Conservation (phyloP, 2,329 filamentous ascomycete genomes). For the Sporothrix protearum region DNA sequence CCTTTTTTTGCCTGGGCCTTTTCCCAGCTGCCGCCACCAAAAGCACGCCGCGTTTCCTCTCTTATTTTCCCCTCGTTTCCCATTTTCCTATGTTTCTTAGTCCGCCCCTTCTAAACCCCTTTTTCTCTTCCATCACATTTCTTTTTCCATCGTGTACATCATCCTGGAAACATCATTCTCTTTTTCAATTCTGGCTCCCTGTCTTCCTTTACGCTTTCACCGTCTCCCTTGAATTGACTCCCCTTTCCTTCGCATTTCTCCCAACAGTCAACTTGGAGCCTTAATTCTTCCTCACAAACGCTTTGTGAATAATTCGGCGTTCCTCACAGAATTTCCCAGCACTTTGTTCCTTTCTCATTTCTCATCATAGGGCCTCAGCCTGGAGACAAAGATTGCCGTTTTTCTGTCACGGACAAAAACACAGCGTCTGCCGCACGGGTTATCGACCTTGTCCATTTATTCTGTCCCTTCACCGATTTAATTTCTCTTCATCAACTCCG, state of each 20-base stretch:
- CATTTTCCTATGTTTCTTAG: slow-evolving; percentile 4
- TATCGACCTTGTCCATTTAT: not conserved
- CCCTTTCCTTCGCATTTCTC: not conserved
- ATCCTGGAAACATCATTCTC: not conserved
- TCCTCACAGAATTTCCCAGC: not conserved
- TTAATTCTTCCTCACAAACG: not conserved
- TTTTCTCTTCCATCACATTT: not conserved
- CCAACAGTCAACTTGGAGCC: not conserved
- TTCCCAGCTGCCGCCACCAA: not conserved
- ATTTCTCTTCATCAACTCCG: not conserved
- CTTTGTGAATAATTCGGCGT: not conserved
- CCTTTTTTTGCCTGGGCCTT: not conserved
- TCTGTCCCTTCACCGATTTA: not conserved
- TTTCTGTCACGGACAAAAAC: not conserved
- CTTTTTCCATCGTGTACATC: not conserved
- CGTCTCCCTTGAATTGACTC: not conserved
- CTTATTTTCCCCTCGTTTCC: not conserved
- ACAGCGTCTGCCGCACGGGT: not conserved
- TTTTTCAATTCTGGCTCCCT: not conserved
- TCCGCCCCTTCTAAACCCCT: not conserved
- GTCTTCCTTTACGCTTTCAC: not conserved
- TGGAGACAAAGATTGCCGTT: not conserved
- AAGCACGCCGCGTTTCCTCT: not conserved
- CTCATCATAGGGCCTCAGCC: not conserved
- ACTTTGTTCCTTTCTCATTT: not conserved